Conservation (phyloP, 106 monocot species). For the Dendrobium nobile region DNA sequence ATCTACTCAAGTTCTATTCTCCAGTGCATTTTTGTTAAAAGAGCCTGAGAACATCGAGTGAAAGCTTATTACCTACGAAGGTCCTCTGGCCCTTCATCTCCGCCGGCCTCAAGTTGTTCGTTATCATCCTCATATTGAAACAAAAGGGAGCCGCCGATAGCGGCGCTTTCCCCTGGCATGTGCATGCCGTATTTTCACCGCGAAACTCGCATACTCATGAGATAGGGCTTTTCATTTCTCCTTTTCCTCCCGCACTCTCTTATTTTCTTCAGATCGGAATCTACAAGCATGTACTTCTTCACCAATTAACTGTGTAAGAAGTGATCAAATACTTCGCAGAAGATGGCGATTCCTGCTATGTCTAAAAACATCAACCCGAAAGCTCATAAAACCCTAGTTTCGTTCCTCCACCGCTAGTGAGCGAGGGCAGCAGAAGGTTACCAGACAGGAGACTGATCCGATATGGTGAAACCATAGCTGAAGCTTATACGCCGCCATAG, state of each 20-base stretch:
- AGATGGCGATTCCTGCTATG: too few relatives aligned
- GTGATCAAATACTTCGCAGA: too few relatives aligned
- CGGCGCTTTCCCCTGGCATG: neutral
- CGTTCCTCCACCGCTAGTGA: too few relatives aligned
- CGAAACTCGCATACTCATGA: neutral
- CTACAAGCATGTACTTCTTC: too few relatives aligned
- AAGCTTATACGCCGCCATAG: too few relatives aligned
- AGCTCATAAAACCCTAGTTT: too few relatives aligned
- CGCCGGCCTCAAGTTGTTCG: neutral
- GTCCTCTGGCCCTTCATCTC: neutral
- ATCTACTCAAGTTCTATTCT: neutral
- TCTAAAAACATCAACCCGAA: too few relatives aligned
- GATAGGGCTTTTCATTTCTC: neutral
- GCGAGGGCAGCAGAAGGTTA: too few relatives aligned
- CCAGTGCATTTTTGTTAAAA: neutral
- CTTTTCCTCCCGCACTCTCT: neutral
- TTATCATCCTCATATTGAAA: neutral
- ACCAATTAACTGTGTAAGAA: too few relatives aligned
- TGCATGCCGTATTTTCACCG: neutral
- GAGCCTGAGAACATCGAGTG: neutral
- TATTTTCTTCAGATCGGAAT: neutral
- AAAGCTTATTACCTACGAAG: conserved; percentile 1
- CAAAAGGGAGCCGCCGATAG: neutral
- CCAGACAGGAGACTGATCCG: too few relatives aligned
- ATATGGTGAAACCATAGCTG: too few relatives aligned